phyloP scores from a whole-genome alignment of 495 filamentous ascomycete species.

The Rhizodiscina lignyota region DNA sequence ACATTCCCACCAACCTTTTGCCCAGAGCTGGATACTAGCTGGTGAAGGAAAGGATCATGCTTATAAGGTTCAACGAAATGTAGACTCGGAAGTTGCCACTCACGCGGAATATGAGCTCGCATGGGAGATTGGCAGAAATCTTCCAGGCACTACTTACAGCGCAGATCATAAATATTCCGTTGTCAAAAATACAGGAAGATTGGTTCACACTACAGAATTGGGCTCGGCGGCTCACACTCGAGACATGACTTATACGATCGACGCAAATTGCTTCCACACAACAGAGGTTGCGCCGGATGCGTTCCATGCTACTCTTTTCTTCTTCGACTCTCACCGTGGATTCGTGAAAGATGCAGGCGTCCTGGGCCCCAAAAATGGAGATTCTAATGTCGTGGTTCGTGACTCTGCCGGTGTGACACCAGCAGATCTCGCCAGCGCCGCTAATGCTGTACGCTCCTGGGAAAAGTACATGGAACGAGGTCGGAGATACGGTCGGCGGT shows the following conservation, averaged over 20 bases:
- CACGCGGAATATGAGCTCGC: neutral
- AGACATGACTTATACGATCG: slow-evolving; percentile 1
- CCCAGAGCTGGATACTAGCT: slow-evolving; percentile 1
- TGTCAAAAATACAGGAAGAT: slow-evolving; percentile 1
- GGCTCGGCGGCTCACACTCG: neutral
- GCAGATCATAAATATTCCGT: neutral
- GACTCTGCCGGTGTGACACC: neutral
- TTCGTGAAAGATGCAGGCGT: neutral
- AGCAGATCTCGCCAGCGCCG: slow-evolving; percentile 1
- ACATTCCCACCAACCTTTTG: slow-evolving; percentile 1
- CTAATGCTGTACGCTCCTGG: neutral
- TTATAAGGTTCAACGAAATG: neutral
- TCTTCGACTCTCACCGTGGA: slow-evolving; percentile 2
- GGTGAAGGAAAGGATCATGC: slow-evolving; percentile 1
- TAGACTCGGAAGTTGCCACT: neutral
- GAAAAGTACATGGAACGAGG: neutral
- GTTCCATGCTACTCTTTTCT: slow-evolving; percentile 2
- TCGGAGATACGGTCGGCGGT: neutral
- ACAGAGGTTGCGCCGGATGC: neutral
- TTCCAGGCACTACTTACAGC: neutral
- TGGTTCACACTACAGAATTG: neutral
- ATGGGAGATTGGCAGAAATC: neutral
- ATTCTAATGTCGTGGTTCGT: neutral
- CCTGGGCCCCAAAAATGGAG: neutral
- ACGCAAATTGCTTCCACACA: neutral